Conservation (phyloP, 2,329 filamentous ascomycete genomes). For the Zasmidium cellare region DNA sequence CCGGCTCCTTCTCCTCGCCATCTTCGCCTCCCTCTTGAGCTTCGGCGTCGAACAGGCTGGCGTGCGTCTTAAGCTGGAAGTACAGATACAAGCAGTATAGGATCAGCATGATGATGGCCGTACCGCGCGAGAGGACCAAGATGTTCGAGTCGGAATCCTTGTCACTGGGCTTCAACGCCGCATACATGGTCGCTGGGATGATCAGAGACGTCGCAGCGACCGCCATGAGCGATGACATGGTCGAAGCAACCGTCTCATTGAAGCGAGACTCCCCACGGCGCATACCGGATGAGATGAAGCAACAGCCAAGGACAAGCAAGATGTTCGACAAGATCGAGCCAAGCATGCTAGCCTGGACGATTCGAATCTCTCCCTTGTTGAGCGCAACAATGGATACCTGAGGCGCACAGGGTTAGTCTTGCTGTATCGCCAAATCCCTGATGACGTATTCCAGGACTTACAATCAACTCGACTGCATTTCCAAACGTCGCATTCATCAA, state of each 20-base stretch:
- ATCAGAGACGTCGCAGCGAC: slow-evolving; percentile 56
- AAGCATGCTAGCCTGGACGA: slow-evolving; percentile 97
- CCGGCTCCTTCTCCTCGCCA: slow-evolving; percentile 35
- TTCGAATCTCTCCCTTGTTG: slow-evolving; percentile 79
- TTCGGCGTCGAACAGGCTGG: slow-evolving; percentile 48
- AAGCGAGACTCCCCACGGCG: slow-evolving; percentile 54
- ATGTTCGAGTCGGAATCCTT: slow-evolving; percentile 45
- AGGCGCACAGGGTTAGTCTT: slow-evolving; percentile 2
- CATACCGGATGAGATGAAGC: slow-evolving; percentile 53
- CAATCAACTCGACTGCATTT: slow-evolving; percentile 78
- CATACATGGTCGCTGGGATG: slow-evolving; percentile 55
- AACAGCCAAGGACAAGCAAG: slow-evolving; percentile 66
- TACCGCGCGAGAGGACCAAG: slow-evolving; percentile 53
- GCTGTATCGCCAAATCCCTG: background rate
- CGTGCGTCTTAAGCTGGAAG: slow-evolving; percentile 56
- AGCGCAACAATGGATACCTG: slow-evolving; percentile 82
- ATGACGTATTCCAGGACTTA: slow-evolving; percentile 8
- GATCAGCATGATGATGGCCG: slow-evolving; percentile 54
- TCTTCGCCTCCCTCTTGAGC: slow-evolving; percentile 32
- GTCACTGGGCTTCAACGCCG: slow-evolving; percentile 42
- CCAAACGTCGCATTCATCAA: slow-evolving; percentile 76
- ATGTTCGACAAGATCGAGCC: slow-evolving; percentile 95
- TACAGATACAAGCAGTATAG: slow-evolving; percentile 57
- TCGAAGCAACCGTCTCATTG: slow-evolving; percentile 74
- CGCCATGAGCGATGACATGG: slow-evolving; percentile 65